These are phyloP conservation scores for Cryptosporidium bovis DNA, from an alignment of 169 alveolate genomes.

Conservation along the genomic window DNA sequence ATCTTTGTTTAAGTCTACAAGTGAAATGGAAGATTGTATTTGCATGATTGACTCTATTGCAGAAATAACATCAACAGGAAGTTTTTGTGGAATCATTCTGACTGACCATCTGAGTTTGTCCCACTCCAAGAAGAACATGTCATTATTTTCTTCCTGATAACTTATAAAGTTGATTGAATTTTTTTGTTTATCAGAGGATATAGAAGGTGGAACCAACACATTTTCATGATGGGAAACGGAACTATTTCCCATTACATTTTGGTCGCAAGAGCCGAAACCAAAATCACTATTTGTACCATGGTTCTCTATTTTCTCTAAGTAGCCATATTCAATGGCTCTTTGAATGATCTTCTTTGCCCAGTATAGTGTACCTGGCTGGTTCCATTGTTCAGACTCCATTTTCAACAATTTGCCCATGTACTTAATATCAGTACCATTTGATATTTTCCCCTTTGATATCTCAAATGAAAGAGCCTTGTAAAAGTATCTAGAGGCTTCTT, in stretches of 20 bases:
- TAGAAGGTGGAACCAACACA: not conserved
- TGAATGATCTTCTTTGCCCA: constrained; percentile 64
- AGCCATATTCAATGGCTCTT: constrained; percentile 56
- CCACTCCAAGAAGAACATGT: constrained; percentile 32
- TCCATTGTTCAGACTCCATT: constrained; percentile 67
- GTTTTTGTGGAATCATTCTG: constrained; percentile 60
- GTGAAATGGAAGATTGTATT: constrained; percentile 13
- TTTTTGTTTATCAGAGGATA: not conserved
- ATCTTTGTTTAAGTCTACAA: not conserved
- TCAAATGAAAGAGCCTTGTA: constrained; percentile 68
- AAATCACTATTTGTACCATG: not conserved
- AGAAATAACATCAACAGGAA: constrained; percentile 55
- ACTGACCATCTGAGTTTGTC: constrained; percentile 67
- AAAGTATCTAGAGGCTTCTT: constrained; percentile 53
- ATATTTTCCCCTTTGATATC: not conserved
- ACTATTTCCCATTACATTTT: not conserved
- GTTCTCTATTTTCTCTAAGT: constrained; percentile 12
- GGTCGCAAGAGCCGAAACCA: not conserved
- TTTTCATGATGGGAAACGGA: not conserved
- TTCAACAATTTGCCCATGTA: constrained; percentile 63
- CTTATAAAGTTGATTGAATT: too few species aligned
- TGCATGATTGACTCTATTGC: constrained; percentile 60
- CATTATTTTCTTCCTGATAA: constrained; percentile 24
- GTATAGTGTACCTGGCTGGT: constrained; percentile 27
- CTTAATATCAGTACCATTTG: constrained; percentile 36